Percentiles rank a stretch among this genome's conserved stretches.
Evolutionary conservation across 2,329 filamentous ascomycete species (phyloP).

Genomic region (Trichoderma sp.): DNA sequence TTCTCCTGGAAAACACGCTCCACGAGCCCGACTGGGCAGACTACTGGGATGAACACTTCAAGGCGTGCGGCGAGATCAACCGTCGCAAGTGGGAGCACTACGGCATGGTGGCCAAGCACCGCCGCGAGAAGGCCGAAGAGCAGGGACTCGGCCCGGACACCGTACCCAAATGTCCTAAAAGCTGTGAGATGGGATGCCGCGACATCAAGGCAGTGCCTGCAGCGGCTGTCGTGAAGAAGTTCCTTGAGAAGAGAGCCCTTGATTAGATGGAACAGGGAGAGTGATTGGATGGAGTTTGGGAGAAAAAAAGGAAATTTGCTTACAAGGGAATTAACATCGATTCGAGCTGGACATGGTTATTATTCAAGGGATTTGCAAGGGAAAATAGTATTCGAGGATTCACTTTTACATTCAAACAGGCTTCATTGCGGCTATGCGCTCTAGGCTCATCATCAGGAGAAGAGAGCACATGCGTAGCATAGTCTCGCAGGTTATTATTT

Average conservation of each 20-base stretch:
- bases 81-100: conserved; percentile 30
- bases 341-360: not conserved
- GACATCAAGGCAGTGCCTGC: conserved; percentile 6
- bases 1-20: conserved; percentile 26
- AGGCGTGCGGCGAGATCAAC: conserved; percentile 23
- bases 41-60: conserved; percentile 29
- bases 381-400: not conserved
- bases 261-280: not conserved
- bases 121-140: conserved; percentile 21
- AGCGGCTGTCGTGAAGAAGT: conserved; percentile 1
- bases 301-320: not conserved
- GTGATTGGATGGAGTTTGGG: not conserved
- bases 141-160: conserved; percentile 5
- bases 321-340: not conserved
- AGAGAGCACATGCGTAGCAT: not conserved
- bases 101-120: conserved; percentile 26
- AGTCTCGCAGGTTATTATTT: not conserved
- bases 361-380: no score
- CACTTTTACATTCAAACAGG: not conserved
- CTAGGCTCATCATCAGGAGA: not conserved
- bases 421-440: not conserved
- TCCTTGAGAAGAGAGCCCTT: not conserved
- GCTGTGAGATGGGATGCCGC: conserved; percentile 23
- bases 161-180: conserved; percentile 7
- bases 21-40: conserved; percentile 25